A percentile compares a stretch with the other conserved stretches of the same genome.
Conservation (phyloP, 768 basidiomycete species). For the Tulasnella calospora region DNA sequence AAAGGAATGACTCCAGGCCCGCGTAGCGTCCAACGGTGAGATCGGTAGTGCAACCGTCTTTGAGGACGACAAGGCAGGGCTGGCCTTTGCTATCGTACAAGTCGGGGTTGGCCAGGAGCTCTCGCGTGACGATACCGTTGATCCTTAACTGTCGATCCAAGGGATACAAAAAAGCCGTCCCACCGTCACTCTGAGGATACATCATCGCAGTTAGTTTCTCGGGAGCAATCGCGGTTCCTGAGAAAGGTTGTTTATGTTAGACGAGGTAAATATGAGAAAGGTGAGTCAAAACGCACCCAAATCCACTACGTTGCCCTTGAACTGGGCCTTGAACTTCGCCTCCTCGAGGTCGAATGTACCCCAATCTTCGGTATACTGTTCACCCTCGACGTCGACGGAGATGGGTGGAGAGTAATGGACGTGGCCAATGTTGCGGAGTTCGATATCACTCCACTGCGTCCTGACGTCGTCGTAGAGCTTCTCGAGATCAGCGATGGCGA, state of each 20-base stretch:
- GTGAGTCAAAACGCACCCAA: constrained; percentile 27
- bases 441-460: constrained; percentile 25
- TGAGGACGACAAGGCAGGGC: constrained; percentile 24
- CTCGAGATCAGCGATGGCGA: constrained; percentile 25
- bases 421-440: constrained; percentile 28
- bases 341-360: constrained; percentile 20
- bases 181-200: constrained; percentile 11
- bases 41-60: constrained; percentile 27
- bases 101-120: constrained; percentile 21
- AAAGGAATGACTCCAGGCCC: constrained; percentile 24
- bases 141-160: constrained; percentile 3
- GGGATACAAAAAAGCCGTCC: constrained; percentile 25
- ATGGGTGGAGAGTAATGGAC: constrained; percentile 19
- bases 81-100: constrained; percentile 21
- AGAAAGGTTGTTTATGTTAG: constrained; percentile 21
- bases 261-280: constrained; percentile 24
- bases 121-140: constrained; percentile 8
- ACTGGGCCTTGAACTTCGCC: constrained; percentile 25
- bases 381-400: constrained; percentile 21
- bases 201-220: background rate
- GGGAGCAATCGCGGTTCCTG: constrained; percentile 23
- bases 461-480: constrained; percentile 21
- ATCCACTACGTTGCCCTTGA: constrained; percentile 28
- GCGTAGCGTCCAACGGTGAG: constrained; percentile 28
- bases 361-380: constrained; percentile 24